phyloP scores from a whole-genome alignment of 495 filamentous ascomycete genomes.

The Trypethelium eluteriae region DNA sequence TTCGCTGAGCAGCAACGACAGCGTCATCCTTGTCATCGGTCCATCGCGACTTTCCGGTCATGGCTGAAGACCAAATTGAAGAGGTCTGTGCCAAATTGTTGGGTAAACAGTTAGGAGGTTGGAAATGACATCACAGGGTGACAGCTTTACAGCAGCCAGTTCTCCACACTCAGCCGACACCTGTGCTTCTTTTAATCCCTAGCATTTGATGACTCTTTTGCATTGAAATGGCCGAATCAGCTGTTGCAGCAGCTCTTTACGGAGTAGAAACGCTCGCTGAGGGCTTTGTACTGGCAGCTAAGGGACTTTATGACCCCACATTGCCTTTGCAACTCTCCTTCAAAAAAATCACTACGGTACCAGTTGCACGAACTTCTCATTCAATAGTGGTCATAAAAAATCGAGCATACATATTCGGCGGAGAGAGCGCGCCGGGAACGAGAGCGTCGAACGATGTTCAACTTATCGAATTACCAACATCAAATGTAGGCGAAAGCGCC shows the following conservation, averaged over 20 bases:
- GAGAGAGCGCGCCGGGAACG: constrained; percentile 44
- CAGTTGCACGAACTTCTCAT: constrained; percentile 62
- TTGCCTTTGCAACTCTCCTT: constrained; percentile 50
- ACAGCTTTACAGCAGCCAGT: background rate
- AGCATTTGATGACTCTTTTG: background rate
- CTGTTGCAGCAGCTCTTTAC: constrained; percentile 32
- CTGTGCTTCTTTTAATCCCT: background rate
- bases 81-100: background rate
- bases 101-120: background rate
- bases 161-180: background rate
- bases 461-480: constrained; percentile 51
- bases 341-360: constrained; percentile 46
- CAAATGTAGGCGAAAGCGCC: constrained; percentile 37
- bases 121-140: constrained; percentile 2
- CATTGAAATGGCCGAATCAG: constrained; percentile 28
- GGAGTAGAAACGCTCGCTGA: constrained; percentile 32
- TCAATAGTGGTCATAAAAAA: constrained; percentile 57
- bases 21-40: constrained; percentile 71
- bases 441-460: constrained; percentile 62
- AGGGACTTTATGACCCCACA: constrained; percentile 38
- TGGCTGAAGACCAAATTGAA: background rate
- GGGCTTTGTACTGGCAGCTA: constrained; percentile 32
- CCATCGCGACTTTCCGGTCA: constrained; percentile 60
- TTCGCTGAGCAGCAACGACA: constrained; percentile 58
- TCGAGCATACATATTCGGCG: constrained; percentile 64